A percentile compares a stretch with the other conserved stretches of the same genome.
Evolutionary conservation across 257 asterid species (phyloP).

Genomic region (Fraxinus americana): DNA sequence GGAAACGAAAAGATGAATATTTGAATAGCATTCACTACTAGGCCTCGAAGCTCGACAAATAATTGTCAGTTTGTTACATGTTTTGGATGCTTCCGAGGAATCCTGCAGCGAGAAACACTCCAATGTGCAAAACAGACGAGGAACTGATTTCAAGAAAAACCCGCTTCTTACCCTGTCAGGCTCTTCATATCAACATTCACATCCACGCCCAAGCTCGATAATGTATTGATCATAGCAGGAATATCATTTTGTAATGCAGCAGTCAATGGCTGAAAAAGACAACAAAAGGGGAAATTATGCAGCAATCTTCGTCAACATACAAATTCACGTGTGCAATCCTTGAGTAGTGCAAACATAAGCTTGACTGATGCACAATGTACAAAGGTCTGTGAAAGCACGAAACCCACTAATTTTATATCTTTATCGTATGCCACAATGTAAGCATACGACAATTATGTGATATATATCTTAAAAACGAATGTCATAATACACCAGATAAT

Average conservation of each 20-base stretch:
- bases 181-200: slow-evolving; percentile 46
- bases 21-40: too few species aligned
- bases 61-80: background rate
- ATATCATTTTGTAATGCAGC: slow-evolving; percentile 53
- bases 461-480: too few species aligned
- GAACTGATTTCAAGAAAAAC: slow-evolving; percentile 35
- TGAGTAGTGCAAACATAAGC: background rate
- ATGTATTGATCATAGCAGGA: slow-evolving; percentile 48
- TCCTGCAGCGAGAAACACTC: background rate
- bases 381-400: background rate
- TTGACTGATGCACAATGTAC: background rate
- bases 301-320: background rate
- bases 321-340: too few species aligned
- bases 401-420: too few species aligned
- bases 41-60: background rate
- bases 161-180: slow-evolving; percentile 35
- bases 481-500: too few species aligned
- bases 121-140: background rate
- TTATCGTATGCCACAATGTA: too few species aligned
- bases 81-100: background rate
- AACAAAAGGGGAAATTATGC: slow-evolving; percentile 2
- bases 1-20: background rate
- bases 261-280: slow-evolving; percentile 61
- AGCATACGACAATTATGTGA: too few species aligned
- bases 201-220: slow-evolving; percentile 58